Conservation (phyloP, 2,329 filamentous ascomycete genomes). For the Cytospora paraplurivora region DNA sequence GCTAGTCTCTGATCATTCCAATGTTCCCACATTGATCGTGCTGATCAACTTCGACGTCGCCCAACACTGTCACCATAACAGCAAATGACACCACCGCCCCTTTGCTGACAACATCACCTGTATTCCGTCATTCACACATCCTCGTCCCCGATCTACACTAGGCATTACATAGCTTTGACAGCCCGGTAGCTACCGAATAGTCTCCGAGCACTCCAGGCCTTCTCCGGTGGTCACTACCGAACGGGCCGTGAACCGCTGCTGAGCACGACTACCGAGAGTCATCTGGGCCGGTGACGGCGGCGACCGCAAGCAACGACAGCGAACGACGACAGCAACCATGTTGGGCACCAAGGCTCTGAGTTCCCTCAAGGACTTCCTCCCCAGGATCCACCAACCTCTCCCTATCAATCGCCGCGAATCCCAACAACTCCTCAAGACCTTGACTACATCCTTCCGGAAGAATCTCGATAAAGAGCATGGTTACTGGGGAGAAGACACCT, state of each 20-base stretch:
- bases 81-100: no score
- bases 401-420: slow-evolving; percentile 54
- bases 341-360: slow-evolving; percentile 41
- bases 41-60: no score
- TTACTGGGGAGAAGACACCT: slow-evolving; percentile 39
- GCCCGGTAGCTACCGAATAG: no score
- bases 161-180: no score
- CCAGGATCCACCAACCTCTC: slow-evolving; percentile 54
- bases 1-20: no score
- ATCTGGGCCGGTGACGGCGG: slow-evolving; percentile 1
- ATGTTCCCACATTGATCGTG: no score
- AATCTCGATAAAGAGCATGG: slow-evolving; percentile 62
- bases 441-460: slow-evolving; percentile 59
- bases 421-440: slow-evolving; percentile 56
- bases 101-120: no score
- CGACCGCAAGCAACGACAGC: slow-evolving; percentile 13
- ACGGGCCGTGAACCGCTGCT: neutral
- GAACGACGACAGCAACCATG: slow-evolving; percentile 34
- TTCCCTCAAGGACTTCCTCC: slow-evolving; percentile 46
- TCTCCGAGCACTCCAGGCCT: neutral
- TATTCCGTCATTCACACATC: no score
- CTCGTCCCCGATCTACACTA: no score
- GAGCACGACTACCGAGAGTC: no score
- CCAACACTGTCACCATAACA: no score
- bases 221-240: neutral